These are phyloP conservation scores for Jasminum sambac DNA, from an alignment of 257 asterid species.

Conservation along the genomic window DNA sequence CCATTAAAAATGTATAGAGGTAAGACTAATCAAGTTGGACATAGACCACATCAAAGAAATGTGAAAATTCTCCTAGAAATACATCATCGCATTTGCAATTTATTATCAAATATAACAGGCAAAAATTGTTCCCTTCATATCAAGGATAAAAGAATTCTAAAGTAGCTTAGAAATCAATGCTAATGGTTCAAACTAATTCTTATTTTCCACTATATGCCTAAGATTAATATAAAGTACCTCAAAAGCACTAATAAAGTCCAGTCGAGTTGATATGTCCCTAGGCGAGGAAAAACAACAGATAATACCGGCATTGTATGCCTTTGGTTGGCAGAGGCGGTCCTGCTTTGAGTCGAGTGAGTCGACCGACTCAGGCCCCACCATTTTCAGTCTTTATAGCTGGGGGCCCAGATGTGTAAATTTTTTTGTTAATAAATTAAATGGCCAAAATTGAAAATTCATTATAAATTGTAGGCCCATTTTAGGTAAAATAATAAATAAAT, in stretches of 20 bases:
- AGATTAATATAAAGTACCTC: conserved; percentile 49
- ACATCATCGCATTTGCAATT: neutral
- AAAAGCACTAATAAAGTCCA: conserved; percentile 90
- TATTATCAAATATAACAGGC: neutral
- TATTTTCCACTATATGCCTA: neutral
- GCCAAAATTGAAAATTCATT: too few relatives aligned
- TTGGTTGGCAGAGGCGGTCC: too few relatives aligned
- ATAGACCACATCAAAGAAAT: neutral
- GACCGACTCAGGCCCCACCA: too few relatives aligned
- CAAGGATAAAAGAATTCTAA: neutral
- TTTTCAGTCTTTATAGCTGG: too few relatives aligned
- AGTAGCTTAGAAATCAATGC: neutral
- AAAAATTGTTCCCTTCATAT: neutral
- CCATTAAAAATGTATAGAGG: too few relatives aligned
- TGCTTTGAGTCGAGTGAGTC: too few relatives aligned
- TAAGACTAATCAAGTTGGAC: neutral
- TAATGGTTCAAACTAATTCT: neutral
- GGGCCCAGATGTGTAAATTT: too few relatives aligned
- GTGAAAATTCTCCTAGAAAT: neutral
- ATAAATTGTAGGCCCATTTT: too few relatives aligned
- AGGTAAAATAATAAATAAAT: too few relatives aligned
- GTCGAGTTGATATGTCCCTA: conserved; percentile 73
- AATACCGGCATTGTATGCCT: conserved; percentile 92
- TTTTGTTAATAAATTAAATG: too few relatives aligned
- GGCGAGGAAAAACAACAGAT: conserved; percentile 88